Evolutionary conservation across 805 yeast genomes (phyloP).

Genomic region (Candida multigemmis): DNA sequence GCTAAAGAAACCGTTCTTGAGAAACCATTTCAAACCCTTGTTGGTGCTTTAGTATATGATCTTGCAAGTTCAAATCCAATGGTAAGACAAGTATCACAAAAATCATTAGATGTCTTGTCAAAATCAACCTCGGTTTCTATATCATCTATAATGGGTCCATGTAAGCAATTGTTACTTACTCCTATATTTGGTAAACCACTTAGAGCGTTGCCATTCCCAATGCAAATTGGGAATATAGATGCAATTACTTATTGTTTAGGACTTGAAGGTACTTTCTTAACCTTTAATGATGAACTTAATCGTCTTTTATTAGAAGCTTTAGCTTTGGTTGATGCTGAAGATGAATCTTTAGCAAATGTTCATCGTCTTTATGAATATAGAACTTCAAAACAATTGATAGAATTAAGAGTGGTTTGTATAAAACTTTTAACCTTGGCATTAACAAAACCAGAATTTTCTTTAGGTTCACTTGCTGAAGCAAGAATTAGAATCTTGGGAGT

Average conservation of each 20-base stretch:
- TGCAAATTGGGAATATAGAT: constrained; percentile 97
- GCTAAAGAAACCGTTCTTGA: constrained; percentile 55
- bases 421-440: constrained; percentile 73
- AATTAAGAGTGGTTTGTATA: constrained; percentile 84
- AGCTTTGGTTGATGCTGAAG: constrained; percentile 95
- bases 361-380: constrained; percentile 79
- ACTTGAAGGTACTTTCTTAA: constrained; percentile 70
- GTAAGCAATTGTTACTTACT: constrained; percentile 71
- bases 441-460: constrained; percentile 74
- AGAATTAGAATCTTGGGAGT: constrained; percentile 84
- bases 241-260: constrained; percentile 90
- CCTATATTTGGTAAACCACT: constrained; percentile 97
- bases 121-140: constrained; percentile 63
- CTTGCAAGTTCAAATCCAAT: constrained; percentile 79
- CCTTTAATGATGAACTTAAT: constrained; percentile 82
- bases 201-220: constrained; percentile 93
- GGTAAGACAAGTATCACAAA: constrained; percentile 77
- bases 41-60: constrained; percentile 88
- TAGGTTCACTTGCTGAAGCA: constrained; percentile 67
- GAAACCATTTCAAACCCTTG: constrained; percentile 70
- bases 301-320: constrained; percentile 82
- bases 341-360: constrained; percentile 84
- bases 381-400: constrained; percentile 81
- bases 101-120: constrained; percentile 57
- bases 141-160: constrained; percentile 70